Percentiles rank a stretch among this genome's conserved stretches.
Conservation (phyloP, 768 basidiomycete species). For the Rhodotorula graminis region DNA sequence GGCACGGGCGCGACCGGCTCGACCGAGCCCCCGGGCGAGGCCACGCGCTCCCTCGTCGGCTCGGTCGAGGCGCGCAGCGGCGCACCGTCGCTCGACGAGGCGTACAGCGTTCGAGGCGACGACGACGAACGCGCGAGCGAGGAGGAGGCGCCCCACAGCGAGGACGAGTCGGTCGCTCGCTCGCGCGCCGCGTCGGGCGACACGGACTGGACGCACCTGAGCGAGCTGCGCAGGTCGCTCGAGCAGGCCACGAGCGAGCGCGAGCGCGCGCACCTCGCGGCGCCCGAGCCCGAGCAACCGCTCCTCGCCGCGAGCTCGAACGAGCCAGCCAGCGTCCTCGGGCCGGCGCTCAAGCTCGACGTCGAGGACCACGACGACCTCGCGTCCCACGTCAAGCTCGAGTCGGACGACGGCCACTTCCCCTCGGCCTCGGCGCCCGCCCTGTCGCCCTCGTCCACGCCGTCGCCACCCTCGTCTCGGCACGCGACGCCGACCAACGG, state of each 20-base stretch:
- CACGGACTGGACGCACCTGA: background rate
- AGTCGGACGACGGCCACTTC: background rate
- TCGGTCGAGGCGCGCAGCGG: background rate
- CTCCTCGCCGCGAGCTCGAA: no score
- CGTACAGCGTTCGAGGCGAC: background rate
- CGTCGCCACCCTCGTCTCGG: background rate
- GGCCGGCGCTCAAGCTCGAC: no score
- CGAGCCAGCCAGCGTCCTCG: background rate
- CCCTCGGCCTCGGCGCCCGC: background rate
- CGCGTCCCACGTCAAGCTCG: background rate
- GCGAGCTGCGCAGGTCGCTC: background rate
- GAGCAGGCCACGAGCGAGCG: background rate
- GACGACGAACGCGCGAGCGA: background rate
- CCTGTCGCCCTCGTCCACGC: background rate
- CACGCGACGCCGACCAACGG: background rate
- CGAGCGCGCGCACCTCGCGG: background rate
- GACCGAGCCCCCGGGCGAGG: conserved; percentile 14
- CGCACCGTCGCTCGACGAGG: background rate
- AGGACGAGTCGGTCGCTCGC: no score
- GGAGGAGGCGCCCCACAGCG: background rate
- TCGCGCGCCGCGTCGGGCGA: background rate
- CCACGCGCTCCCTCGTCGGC: conserved; percentile 12
- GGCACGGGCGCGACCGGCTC: conserved; percentile 28
- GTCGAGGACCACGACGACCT: no score
- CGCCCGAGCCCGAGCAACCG: background rate